phyloP scores from a whole-genome alignment of 805 yeast genomes.

The Schwanniomyces polymorphus region DNA sequence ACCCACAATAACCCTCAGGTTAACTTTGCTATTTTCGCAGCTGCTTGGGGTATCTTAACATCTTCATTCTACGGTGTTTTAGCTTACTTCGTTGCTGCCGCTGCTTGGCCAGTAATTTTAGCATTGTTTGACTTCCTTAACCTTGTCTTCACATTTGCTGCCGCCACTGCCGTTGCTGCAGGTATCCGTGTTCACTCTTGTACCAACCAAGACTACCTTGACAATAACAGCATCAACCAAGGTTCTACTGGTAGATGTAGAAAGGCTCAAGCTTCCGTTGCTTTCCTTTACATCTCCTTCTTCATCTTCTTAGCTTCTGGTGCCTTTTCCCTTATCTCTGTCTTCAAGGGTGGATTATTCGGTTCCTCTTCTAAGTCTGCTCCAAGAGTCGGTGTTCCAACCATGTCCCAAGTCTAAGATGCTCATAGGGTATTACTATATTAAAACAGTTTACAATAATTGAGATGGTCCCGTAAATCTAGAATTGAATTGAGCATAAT shows the following conservation, averaged over 20 bases:
- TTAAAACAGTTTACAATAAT: not conserved
- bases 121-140: conserved; percentile 81
- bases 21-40: conserved; percentile 83
- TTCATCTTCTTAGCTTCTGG: conserved; percentile 68
- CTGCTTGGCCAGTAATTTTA: conserved; percentile 86
- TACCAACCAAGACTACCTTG: conserved; percentile 62
- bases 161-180: conserved; percentile 92
- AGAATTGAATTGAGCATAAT: not conserved
- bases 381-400: conserved; percentile 83
- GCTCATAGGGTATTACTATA: not conserved
- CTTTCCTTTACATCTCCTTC: conserved; percentile 84
- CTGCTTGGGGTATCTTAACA: conserved; percentile 81
- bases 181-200: conserved; percentile 88
- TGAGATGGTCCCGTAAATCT: not conserved
- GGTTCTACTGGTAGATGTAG: conserved; percentile 87
- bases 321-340: conserved; percentile 57
- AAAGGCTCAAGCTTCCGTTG: conserved; percentile 83
- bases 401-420: conserved; percentile 80
- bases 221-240: conserved; percentile 67
- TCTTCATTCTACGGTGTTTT: conserved; percentile 76
- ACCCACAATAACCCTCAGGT: conserved; percentile 70
- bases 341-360: conserved; percentile 52
- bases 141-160: conserved; percentile 89
- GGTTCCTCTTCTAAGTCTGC: conserved; percentile 40
- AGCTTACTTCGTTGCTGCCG: conserved; percentile 73